Evolutionary conservation across 2,329 filamentous ascomycete genomes (phyloP), one percentile per base, ranked within the genome.

Genomic region (Colletotrichum plurivorum): DNA sequence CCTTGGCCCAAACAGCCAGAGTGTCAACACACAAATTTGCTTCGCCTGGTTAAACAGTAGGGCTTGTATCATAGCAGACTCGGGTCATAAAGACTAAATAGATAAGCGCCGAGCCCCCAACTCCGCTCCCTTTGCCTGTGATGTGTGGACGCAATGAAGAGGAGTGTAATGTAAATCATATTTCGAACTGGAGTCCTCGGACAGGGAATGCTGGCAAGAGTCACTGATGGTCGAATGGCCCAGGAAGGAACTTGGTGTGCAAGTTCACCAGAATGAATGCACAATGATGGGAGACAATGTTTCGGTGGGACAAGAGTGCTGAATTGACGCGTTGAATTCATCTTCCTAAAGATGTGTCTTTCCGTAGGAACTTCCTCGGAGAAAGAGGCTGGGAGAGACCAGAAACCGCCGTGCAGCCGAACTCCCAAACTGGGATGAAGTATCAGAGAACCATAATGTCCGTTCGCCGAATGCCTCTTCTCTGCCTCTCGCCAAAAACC

Each of bases 1-100:
- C 52, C 18, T 31, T 22, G 8, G 67, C 56, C 61, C 45, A 18
- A 27, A 13, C 55, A 61, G 45, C 49, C 15, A 55, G 63, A 27
- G 39, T 27, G 18, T 54, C 36, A 53, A 66, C 27, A 18, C n/a
- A 61, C 27, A 43, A 41, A 56, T 67, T 48, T 66, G 61, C 56
- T 67, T 69, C 55, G 55, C 62, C 55, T 51, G 27, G 31, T 22
- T 45, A 31, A 48, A 39, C 48, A 51, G 15, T 36, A 66, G 67
- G 67, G 63, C 67, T 46, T 69, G 67, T 69, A 69, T 55, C 45
- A 69, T 69, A 69, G 63, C 56, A 64, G 65, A 41, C 59, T 49
- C 22, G 53, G 53, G 66, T 65, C 57, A 55, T 31, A 57, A 10
- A 45, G 67, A 69, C 51, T 51, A 52, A 69, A 67, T 69, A 53